phyloP scores from a whole-genome alignment of 148 eudicot genomes.

The Polygonum aviculare region DNA sequence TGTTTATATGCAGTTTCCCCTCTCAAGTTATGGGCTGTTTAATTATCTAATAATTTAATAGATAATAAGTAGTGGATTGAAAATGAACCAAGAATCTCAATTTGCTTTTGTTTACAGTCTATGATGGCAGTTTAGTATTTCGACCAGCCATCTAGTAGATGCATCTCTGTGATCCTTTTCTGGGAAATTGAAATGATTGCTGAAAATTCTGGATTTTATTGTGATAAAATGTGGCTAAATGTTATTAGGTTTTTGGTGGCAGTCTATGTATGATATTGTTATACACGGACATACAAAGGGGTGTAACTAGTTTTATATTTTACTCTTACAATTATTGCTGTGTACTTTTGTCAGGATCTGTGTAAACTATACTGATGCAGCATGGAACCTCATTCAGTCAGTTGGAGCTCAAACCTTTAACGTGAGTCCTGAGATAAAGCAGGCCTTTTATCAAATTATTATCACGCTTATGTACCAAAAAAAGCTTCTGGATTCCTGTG shows the following conservation, averaged over 20 bases:
- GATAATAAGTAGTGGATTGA: too few species aligned
- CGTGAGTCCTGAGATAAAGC: slow-evolving; percentile 36
- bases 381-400: slow-evolving; percentile 55
- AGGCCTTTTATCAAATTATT: neutral
- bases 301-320: neutral
- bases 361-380: slow-evolving; percentile 50
- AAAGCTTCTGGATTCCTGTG: neutral
- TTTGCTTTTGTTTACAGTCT: too few species aligned
- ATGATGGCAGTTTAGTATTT: too few species aligned
- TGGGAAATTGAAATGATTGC: neutral
- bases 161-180: too few species aligned
- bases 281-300: neutral
- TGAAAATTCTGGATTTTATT: neutral
- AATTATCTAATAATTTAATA: too few species aligned
- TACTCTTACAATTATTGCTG: neutral
- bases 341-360: slow-evolving; percentile 39
- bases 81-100: too few species aligned
- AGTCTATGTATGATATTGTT: neutral
- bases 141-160: too few species aligned
- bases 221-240: neutral
- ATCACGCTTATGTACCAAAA: neutral
- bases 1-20: neutral
- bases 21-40: too few species aligned
- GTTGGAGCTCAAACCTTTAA: slow-evolving; percentile 45
- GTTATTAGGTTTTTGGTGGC: neutral